Percentiles rank a stretch among this genome's conserved stretches.
Evolutionary conservation across 1,284 basidiomycete species (phyloP).

Genomic region (Puccinia novopanici): DNA sequence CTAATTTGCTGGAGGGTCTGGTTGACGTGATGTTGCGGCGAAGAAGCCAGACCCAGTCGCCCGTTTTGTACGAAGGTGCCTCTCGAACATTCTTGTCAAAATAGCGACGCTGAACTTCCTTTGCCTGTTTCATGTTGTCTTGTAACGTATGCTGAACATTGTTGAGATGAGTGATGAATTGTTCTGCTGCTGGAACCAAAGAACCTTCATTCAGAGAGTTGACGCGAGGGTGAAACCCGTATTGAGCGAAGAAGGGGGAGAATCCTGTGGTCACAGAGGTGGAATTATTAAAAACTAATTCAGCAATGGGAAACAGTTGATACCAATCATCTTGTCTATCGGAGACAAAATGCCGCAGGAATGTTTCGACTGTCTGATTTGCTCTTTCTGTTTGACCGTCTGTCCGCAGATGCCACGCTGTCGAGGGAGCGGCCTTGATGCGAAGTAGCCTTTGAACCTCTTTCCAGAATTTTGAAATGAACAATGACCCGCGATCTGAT

Average conservation of each 20-base stretch:
- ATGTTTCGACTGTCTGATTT: constrained; percentile 34
- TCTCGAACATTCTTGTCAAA: neutral
- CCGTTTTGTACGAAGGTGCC: neutral
- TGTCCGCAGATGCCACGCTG: constrained; percentile 33
- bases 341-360: constrained; percentile 51
- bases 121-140: neutral
- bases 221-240: too few species aligned
- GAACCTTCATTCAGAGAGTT: neutral
- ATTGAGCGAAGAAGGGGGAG: too few species aligned
- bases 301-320: constrained; percentile 54
- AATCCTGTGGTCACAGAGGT: constrained; percentile 55
- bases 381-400: constrained; percentile 25
- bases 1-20: constrained; percentile 4
- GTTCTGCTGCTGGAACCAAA: neutral
- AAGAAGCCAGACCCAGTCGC: constrained; percentile 32
- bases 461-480: too few species aligned
- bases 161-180: neutral
- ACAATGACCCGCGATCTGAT: too few species aligned
- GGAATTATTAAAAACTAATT: constrained; percentile 61
- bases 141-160: neutral
- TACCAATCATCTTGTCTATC: constrained; percentile 55
- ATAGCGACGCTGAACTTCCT: constrained; percentile 4
- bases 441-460: neutral
- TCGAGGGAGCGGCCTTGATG: constrained; percentile 24
- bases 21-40: too few species aligned